Evolutionary conservation across 2,329 filamentous ascomycete species (phyloP).

Genomic region (Alternaria incomplexa): DNA sequence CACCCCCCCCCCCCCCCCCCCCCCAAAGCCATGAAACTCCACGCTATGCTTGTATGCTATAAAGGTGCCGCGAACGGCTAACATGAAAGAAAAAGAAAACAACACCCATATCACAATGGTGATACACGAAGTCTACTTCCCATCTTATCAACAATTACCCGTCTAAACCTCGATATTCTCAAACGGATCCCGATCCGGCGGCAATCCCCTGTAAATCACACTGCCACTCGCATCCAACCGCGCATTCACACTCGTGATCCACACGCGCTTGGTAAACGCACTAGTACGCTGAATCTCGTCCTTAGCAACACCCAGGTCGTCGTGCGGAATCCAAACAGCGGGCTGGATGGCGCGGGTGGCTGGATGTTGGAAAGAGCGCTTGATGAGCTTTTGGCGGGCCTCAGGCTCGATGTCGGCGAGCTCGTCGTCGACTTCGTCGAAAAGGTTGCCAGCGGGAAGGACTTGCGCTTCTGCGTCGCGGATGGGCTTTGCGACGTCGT

Average conservation of each 20-base stretch:
- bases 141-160: neutral
- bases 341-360: conserved; percentile 84
- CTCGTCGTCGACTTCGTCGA: conserved; percentile 87
- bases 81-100: neutral
- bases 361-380: conserved; percentile 87
- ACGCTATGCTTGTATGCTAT: neutral
- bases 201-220: conserved; percentile 83
- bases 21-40: neutral
- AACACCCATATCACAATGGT: neutral
- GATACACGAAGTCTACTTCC: neutral
- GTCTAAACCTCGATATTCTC: conserved; percentile 47
- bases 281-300: conserved; percentile 85
- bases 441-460: conserved; percentile 79
- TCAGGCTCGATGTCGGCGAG: conserved; percentile 92
- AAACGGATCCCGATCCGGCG: conserved; percentile 71
- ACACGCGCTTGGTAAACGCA: conserved; percentile 75
- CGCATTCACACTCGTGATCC: conserved; percentile 93
- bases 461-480: conserved; percentile 51
- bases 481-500: conserved; percentile 39
- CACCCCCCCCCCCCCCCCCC: too few relatives aligned
- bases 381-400: conserved; percentile 83
- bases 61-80: neutral
- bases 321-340: conserved; percentile 90
- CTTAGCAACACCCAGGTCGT: conserved; percentile 87
- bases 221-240: conserved; percentile 82